Base-by-base conservation (phyloP, 305 asterid species). In the Fraxinus paxiana region DNA sequence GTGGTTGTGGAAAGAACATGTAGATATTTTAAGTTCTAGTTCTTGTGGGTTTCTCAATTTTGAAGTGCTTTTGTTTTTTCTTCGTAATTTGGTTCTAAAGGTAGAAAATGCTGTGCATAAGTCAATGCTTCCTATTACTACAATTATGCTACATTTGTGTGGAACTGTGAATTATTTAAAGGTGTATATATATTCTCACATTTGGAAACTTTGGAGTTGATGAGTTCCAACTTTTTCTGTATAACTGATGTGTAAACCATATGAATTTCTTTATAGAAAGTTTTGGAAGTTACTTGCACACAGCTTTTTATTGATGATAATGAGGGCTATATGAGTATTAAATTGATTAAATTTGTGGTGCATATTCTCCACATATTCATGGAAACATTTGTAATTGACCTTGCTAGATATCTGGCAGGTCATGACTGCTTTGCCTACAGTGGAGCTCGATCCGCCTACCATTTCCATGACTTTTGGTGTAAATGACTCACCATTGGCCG, bases 391-490 rank as follows among this genome's bases (percentile, higher is more conserved):
- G 71, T 69, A 65, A 82, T 73, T 85, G 83, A 85, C 75, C 7
- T 48, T 46, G 73, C 73, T 48, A 41, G 80, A 63, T 78, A 84
- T 82, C 43, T 86, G 87, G 77, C 79, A 96, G 99, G 95, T 96
- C 82, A 83, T 83, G 93, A 88, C 94, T 82, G 90, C 97, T 46
- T 85, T 96, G 87, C 99, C 99, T 63, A 89, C 97, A 1, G 94
- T 94, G 87, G 98, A 90, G 81, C 98, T 96, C 41, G 99, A 96
- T 82, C 99, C 99, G 70, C 99, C 99, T 46, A 96, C 99, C 80
- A 96, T 92, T 87, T 96, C 99, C 78, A 96, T 96, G 99, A 96
- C 97, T 78, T 94, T 96, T 87, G 94, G 99, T 43, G 98, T 96
- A 71, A 96, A 96, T 90, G 99, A 96, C 84, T 94, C 99, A 70